A percentile compares a stretch with the other conserved stretches of the same genome.
phyloP scores from a whole-genome alignment of 1,139 yeast genomes.

The Diutina neorugosa region DNA sequence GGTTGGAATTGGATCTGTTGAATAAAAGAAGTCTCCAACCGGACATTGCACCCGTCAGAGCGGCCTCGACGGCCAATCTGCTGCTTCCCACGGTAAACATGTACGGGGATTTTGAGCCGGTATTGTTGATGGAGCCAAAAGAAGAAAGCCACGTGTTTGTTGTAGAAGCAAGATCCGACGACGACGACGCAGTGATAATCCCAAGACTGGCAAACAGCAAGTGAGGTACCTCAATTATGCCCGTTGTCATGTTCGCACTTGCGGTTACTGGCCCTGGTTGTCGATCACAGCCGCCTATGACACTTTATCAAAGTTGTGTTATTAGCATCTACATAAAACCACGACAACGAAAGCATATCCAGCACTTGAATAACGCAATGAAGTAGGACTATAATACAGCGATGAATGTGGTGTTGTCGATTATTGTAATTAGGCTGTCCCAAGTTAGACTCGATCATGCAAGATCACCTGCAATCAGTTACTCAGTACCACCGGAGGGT shows the following conservation, averaged over 20 bases:
- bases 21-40: not conserved
- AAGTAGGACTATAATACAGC: no score
- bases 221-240: not conserved
- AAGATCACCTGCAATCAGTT: no score
- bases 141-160: not conserved
- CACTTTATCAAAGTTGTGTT: not conserved
- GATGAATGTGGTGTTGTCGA: no score
- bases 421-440: no score
- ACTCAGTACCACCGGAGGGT: no score
- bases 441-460: no score
- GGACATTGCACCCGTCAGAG: not conserved
- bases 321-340: no score
- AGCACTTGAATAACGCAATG: no score
- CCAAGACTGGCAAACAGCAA: not conserved
- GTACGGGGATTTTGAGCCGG: not conserved
- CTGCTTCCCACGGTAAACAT: not conserved
- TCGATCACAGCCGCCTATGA: not conserved
- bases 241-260: not conserved
- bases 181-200: not conserved
- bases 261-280: not conserved
- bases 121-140: not conserved
- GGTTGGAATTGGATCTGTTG: not conserved
- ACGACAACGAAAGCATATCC: not conserved
- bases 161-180: not conserved
- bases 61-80: not conserved